phyloP scores from a whole-genome alignment of 2,329 filamentous ascomycete genomes.

The Colletotrichum australisinense region DNA sequence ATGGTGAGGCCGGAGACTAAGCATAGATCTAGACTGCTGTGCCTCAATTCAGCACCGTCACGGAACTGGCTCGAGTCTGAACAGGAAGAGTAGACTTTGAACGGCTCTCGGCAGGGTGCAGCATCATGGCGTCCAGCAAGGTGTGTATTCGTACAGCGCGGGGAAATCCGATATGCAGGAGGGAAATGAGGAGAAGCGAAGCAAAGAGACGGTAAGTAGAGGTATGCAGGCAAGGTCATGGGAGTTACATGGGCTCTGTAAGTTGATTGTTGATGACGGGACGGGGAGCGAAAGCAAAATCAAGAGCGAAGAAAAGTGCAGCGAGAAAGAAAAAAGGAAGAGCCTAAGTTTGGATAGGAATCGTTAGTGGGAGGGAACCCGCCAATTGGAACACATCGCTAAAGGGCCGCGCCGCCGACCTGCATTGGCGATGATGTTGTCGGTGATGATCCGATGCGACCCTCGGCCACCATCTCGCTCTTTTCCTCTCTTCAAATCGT shows the following conservation, averaged over 20 bases:
- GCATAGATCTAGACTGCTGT: neutral
- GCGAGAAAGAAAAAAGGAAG: neutral
- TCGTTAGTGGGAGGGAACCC: conserved; percentile 8
- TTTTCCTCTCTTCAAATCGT: neutral
- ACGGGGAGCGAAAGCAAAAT: neutral
- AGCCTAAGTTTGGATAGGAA: conserved; percentile 16
- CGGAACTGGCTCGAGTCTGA: neutral
- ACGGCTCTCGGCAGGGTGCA: neutral
- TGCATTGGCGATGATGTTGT: conserved; percentile 31
- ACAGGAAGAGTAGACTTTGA: neutral
- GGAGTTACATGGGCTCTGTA: neutral
- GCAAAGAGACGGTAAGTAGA: neutral
- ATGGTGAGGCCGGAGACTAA: neutral
- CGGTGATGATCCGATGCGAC: conserved; percentile 24
- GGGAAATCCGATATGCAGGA: neutral
- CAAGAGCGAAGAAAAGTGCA: neutral
- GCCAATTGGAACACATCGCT: conserved; percentile 26
- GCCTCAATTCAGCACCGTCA: neutral
- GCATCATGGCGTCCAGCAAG: neutral
- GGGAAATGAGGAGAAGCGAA: conserved; percentile 13
- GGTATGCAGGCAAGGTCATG: conserved; percentile 2
- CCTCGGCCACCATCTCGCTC: neutral
- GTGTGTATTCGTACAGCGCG: neutral
- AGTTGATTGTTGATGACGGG: neutral
- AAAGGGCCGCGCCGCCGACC: conserved; percentile 23